These are phyloP conservation scores for Ganoderma leucocontextum DNA, from an alignment of 1,284 basidiomycete genomes.

Conservation along the genomic window DNA sequence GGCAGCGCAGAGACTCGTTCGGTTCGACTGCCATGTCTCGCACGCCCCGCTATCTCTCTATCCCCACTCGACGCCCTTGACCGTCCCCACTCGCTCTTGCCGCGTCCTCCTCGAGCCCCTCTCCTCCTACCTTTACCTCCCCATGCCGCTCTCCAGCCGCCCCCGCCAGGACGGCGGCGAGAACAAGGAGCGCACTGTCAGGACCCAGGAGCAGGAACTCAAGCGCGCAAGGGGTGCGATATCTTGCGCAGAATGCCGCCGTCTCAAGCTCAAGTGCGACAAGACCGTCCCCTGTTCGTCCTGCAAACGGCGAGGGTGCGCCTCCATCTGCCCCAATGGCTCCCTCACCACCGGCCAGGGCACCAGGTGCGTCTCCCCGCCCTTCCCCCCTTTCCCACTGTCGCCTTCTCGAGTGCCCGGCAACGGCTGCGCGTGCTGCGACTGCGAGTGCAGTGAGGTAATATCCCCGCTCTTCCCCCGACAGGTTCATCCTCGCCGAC, in stretches of 20 bases:
- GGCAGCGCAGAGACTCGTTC: background rate
- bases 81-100: constrained; percentile 5
- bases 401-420: background rate
- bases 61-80: background rate
- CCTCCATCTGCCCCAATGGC: constrained; percentile 76
- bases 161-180: constrained; percentile 35
- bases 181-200: constrained; percentile 54
- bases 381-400: background rate
- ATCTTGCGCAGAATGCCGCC: constrained; percentile 77
- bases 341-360: constrained; percentile 62
- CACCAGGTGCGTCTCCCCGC: constrained; percentile 59
- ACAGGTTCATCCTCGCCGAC: constrained; percentile 77
- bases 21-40: constrained; percentile 18
- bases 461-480: background rate
- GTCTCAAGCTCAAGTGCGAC: constrained; percentile 62
- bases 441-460: background rate
- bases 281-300: constrained; percentile 72
- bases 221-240: constrained; percentile 76
- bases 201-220: constrained; percentile 58
- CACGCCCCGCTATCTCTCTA: constrained; percentile 16
- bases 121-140: background rate
- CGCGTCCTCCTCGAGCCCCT: constrained; percentile 4
- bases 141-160: constrained; percentile 34
- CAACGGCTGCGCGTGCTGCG: constrained; percentile 4
- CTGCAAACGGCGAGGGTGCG: constrained; percentile 75